Percentiles rank a stretch among this genome's conserved stretches.
These are phyloP conservation scores for Daldinia sp. DNA, from an alignment of 2,329 filamentous ascomycete species.

Conservation along the genomic window DNA sequence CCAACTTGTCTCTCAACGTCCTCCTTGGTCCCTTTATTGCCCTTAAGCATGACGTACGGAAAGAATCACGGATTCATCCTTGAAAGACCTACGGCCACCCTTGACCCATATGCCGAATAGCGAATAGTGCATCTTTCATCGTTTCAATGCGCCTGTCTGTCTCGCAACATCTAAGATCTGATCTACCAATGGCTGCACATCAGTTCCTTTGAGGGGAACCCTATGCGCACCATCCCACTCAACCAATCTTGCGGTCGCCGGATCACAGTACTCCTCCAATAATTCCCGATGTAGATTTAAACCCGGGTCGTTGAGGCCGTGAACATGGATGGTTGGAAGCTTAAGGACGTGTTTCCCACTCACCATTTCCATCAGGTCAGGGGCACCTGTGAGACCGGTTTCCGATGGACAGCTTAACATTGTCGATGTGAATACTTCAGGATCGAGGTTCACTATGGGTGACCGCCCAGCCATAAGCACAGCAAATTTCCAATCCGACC, in stretches of 20 bases:
- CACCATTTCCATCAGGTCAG: constrained; percentile 51
- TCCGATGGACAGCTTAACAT: constrained; percentile 41
- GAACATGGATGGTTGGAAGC: constrained; percentile 72
- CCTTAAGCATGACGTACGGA: not conserved
- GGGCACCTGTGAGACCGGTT: constrained; percentile 54
- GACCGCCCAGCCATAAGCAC: constrained; percentile 69
- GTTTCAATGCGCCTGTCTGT: constrained; percentile 50
- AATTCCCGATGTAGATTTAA: constrained; percentile 66
- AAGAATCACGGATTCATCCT: not conserved
- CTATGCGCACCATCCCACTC: constrained; percentile 80
- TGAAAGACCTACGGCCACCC: not conserved
- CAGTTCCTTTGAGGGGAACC: constrained; percentile 71
- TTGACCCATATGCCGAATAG: not conserved
- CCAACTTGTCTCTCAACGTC: too few species aligned
- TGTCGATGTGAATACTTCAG: constrained; percentile 43
- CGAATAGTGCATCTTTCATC: not conserved
- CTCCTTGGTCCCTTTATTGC: not conserved
- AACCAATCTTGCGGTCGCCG: constrained; percentile 62
- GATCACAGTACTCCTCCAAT: constrained; percentile 66
- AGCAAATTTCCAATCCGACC: constrained; percentile 62
- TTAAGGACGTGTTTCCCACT: constrained; percentile 57
- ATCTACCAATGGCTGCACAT: constrained; percentile 66
- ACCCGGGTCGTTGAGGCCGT: constrained; percentile 68
- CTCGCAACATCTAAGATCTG: constrained; percentile 61
- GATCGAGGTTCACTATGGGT: constrained; percentile 64